phyloP scores from a whole-genome alignment of 192 early-diverging fungal species.

The Coemansia sp. region DNA sequence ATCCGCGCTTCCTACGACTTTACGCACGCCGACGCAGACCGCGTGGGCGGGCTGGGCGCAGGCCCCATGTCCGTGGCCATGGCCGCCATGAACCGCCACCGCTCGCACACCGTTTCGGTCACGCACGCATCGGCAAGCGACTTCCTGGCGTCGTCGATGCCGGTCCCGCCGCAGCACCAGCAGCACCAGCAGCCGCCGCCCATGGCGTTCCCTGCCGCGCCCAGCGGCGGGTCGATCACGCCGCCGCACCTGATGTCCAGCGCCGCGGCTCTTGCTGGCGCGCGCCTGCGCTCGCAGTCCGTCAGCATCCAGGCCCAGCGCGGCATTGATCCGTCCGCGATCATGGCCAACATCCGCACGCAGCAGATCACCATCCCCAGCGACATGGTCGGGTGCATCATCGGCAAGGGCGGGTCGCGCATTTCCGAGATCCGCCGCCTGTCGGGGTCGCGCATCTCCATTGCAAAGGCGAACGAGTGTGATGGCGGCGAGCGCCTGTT shows the following conservation, averaged over 20 bases:
- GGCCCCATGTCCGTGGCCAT: constrained; percentile 22
- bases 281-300: constrained; percentile 53
- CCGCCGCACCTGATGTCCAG: constrained; percentile 19
- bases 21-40: constrained; percentile 42
- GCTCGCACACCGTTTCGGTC: constrained; percentile 53
- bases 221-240: constrained; percentile 22
- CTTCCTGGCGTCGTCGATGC: constrained; percentile 46
- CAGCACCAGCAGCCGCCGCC: neutral
- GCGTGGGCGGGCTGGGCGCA: constrained; percentile 12
- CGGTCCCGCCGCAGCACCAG: constrained; percentile 30
- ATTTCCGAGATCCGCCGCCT: constrained; percentile 79
- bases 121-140: constrained; percentile 28
- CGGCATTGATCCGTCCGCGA: constrained; percentile 33
- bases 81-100: constrained; percentile 48
- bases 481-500: constrained; percentile 85
- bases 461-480: constrained; percentile 78
- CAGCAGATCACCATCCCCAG: constrained; percentile 90
- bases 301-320: constrained; percentile 51
- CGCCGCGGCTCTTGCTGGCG: constrained; percentile 20
- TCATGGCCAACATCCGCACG: constrained; percentile 63
- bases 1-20: constrained; percentile 44
- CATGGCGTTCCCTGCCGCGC: constrained; percentile 24
- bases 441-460: constrained; percentile 84
- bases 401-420: constrained; percentile 87
- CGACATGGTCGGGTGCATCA: constrained; percentile 97